These are phyloP conservation scores for Polyplosphaeria fusca DNA, from an alignment of 495 filamentous ascomycete species.

Conservation along the genomic window DNA sequence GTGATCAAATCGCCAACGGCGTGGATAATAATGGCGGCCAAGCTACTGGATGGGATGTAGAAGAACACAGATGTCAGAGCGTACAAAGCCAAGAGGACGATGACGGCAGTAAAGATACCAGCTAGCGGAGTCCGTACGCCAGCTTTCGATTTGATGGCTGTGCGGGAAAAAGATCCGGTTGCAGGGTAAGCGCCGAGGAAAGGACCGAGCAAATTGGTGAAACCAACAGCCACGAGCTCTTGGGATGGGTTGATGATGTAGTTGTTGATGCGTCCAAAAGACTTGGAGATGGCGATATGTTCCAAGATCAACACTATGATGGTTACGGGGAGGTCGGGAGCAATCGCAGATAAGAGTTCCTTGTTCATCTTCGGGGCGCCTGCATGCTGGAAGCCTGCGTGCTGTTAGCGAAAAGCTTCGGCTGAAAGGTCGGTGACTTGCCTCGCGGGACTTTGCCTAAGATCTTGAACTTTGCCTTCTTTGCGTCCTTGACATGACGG, in stretches of 20 bases:
- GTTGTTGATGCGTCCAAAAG: constrained; percentile 94
- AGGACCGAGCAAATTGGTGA: constrained; percentile 86
- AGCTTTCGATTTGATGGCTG: constrained; percentile 96
- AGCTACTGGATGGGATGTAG: constrained; percentile 79
- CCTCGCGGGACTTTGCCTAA: constrained; percentile 72
- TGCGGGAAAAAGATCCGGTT: constrained; percentile 94
- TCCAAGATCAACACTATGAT: constrained; percentile 95
- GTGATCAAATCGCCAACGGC: constrained; percentile 94
- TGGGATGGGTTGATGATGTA: constrained; percentile 96
- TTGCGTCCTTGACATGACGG: constrained; percentile 46
- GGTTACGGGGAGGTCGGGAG: constrained; percentile 66
- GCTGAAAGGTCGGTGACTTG: constrained; percentile 24
- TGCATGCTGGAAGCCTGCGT: constrained; percentile 69
- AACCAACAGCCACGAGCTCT: constrained; percentile 90
- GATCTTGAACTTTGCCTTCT: constrained; percentile 61
- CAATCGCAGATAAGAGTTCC: constrained; percentile 59
- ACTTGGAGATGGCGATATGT: constrained; percentile 83
- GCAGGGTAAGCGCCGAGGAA: constrained; percentile 93
- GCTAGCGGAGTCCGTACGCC: constrained; percentile 92
- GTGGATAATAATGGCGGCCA: constrained; percentile 94
- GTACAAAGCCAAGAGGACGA: constrained; percentile 91
- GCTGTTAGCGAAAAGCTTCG: not conserved
- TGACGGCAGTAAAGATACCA: constrained; percentile 80
- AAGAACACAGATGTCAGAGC: constrained; percentile 90
- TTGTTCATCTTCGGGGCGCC: constrained; percentile 66